Percentiles rank a stretch among this genome's conserved stretches.
Evolutionary conservation across 805 yeast species (phyloP).

Genomic region (Metschnikowia colocasiae): DNA sequence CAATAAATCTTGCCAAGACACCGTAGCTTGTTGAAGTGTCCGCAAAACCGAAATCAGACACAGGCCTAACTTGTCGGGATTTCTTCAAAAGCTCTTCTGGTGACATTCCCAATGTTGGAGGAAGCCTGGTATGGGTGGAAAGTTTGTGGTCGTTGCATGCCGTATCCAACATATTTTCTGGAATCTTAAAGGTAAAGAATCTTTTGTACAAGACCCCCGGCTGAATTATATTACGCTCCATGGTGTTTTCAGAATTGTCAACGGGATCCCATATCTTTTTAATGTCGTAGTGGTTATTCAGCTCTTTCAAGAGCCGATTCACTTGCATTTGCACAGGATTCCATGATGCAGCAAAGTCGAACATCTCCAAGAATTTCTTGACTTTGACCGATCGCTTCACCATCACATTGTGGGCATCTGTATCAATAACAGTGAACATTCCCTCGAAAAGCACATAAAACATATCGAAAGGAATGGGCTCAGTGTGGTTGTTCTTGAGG

Average conservation of each 20-base stretch:
- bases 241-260: conserved; percentile 24
- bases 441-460: conserved; percentile 59
- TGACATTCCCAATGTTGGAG: conserved; percentile 34
- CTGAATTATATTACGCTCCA: conserved; percentile 17
- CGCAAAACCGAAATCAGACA: conserved; percentile 30
- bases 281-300: conserved; percentile 4
- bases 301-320: conserved; percentile 30
- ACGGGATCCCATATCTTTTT: conserved; percentile 22
- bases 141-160: conserved; percentile 33
- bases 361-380: conserved; percentile 35
- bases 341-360: conserved; percentile 48
- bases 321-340: conserved; percentile 31
- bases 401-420: conserved; percentile 11
- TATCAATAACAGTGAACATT: conserved; percentile 24
- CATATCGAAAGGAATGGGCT: conserved; percentile 58
- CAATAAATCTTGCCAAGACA: conserved; percentile 40
- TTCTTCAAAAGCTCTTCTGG: conserved; percentile 14
- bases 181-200: conserved; percentile 41
- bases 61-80: neutral
- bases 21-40: conserved; percentile 36
- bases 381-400: conserved; percentile 21
- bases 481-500: conserved; percentile 36
- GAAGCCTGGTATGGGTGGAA: conserved; percentile 30
- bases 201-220: conserved; percentile 31
- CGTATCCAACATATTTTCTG: conserved; percentile 34